These are phyloP conservation scores for Noccaea caerulescens DNA, from an alignment of 345 rosid species.

Conservation along the genomic window DNA sequence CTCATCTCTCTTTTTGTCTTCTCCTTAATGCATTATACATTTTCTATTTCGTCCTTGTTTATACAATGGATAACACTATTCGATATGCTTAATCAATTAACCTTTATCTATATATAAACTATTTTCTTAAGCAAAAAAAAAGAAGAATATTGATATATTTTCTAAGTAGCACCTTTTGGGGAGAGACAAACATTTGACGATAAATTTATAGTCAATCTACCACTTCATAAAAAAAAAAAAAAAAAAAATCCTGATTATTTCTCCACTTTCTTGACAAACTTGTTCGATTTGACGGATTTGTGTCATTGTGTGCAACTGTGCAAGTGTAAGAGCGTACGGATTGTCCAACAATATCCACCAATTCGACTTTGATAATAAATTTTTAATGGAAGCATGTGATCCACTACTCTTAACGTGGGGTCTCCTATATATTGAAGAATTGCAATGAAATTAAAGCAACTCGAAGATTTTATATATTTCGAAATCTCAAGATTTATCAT, in stretches of 20 bases:
- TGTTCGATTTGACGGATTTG: background rate
- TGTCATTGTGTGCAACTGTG: background rate
- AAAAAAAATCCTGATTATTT: background rate
- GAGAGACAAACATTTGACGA: background rate
- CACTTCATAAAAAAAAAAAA: too few relatives aligned
- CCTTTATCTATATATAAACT: background rate
- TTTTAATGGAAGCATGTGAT: slow-evolving; percentile 21
- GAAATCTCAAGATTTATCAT: background rate
- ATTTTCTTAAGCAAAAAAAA: too few relatives aligned
- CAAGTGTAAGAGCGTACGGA: slow-evolving; percentile 22
- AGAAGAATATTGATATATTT: background rate
- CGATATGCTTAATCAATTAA: slow-evolving; percentile 1
- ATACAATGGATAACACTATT: background rate
- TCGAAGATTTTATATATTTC: background rate
- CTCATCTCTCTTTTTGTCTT: background rate
- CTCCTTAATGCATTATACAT: background rate
- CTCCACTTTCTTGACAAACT: background rate
- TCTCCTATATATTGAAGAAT: background rate
- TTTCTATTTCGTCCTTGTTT: background rate
- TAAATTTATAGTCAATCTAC: slow-evolving; percentile 7
- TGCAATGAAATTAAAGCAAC: background rate
- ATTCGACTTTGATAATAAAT: background rate
- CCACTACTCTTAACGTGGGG: slow-evolving; percentile 1
- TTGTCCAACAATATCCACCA: background rate
- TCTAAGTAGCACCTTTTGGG: background rate